Conservation (phyloP, 176 grass and related monocot genomes). For the Cenchrus fungigraminus region DNA sequence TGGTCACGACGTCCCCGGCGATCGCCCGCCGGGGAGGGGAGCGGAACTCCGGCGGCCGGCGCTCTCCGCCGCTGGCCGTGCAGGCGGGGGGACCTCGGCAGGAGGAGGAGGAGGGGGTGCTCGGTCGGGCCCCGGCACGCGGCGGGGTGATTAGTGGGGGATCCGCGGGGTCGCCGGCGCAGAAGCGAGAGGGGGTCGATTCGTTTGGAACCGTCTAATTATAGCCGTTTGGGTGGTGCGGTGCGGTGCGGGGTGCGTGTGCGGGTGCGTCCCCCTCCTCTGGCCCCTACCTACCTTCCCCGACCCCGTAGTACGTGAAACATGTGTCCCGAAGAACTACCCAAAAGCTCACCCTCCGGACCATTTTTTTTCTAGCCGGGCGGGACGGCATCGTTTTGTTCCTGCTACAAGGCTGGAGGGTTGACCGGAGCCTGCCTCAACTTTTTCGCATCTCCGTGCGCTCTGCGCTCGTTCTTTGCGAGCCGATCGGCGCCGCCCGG, state of each 20-base stretch:
- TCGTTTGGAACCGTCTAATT: slow-evolving; percentile 48
- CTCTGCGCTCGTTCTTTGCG: background rate
- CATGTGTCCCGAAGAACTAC: background rate
- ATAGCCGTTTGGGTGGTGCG: slow-evolving; percentile 59
- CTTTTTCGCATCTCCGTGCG: background rate
- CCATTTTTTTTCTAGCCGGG: background rate
- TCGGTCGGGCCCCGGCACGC: background rate
- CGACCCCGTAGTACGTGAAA: background rate
- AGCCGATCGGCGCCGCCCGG: background rate
- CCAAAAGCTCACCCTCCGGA: background rate
- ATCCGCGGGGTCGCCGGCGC: slow-evolving; percentile 25
- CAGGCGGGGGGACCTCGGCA: background rate
- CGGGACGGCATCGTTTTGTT: background rate
- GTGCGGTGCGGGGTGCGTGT: background rate
- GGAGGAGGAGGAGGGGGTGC: background rate
- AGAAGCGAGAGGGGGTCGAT: slow-evolving; percentile 12
- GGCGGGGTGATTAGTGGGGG: slow-evolving; percentile 25
- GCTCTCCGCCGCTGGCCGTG: slow-evolving; percentile 3
- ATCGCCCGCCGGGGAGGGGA: slow-evolving; percentile 25
- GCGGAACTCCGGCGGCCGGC: slow-evolving; percentile 25
- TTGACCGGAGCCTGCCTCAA: background rate
- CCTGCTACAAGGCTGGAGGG: background rate
- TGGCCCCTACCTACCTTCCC: background rate
- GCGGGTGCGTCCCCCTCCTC: background rate
- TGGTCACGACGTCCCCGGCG: background rate